phyloP scores from a whole-genome alignment of 345 rosid species.

The Brassica rapa region DNA sequence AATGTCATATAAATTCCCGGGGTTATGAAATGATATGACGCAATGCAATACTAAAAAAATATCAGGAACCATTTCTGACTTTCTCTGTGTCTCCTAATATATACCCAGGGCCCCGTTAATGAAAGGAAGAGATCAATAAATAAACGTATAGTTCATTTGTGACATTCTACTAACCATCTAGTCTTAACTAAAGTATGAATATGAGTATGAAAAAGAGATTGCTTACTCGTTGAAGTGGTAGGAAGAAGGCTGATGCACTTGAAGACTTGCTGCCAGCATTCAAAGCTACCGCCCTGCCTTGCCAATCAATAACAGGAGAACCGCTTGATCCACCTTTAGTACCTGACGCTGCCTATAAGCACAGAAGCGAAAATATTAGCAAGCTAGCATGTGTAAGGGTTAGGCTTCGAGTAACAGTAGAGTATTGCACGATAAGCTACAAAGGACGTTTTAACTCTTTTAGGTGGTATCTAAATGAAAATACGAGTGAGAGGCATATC shows the following conservation, averaged over 20 bases:
- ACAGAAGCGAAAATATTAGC: constrained; percentile 12
- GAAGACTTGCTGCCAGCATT: constrained; percentile 94
- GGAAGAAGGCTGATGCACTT: constrained; percentile 86
- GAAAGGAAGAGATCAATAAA: constrained; percentile 4
- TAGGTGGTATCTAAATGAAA: neutral
- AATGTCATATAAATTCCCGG: too few species aligned
- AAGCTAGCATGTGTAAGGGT: constrained; percentile 3
- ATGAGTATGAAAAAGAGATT: constrained; percentile 12
- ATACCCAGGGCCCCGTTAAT: constrained; percentile 11
- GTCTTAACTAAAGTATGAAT: constrained; percentile 12
- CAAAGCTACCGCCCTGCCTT: constrained; percentile 94
- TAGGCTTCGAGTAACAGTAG: neutral
- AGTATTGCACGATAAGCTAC: constrained; percentile 9
- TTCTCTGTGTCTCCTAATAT: neutral
- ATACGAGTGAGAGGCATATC: neutral
- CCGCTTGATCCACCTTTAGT: constrained; percentile 99
- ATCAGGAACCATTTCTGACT: neutral
- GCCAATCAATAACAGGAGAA: constrained; percentile 93
- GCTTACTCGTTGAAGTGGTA: constrained; percentile 86
- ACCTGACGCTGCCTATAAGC: constrained; percentile 89
- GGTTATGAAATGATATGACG: neutral
- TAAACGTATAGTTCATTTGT: neutral
- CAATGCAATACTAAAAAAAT: neutral
- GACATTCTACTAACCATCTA: neutral
- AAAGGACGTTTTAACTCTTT: constrained; percentile 2